These are phyloP conservation scores for Lachnellula willkommii DNA, from an alignment of 2,329 filamentous ascomycete genomes.

Conservation along the genomic window DNA sequence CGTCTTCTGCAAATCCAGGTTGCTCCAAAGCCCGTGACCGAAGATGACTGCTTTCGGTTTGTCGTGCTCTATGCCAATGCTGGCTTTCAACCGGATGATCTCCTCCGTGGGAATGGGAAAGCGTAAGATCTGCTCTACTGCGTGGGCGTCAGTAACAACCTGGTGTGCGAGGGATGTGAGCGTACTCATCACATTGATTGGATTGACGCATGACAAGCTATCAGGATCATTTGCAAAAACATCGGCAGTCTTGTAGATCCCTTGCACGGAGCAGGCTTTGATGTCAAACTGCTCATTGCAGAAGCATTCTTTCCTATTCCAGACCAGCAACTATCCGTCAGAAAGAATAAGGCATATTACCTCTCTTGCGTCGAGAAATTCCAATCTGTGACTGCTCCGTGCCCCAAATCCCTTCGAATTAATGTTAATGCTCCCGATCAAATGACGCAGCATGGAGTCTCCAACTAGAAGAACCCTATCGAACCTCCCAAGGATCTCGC, in stretches of 20 bases:
- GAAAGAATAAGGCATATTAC: slow-evolving; percentile 5
- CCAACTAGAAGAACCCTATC: slow-evolving; percentile 43
- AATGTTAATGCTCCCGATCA: slow-evolving; percentile 43
- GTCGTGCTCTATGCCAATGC: slow-evolving; percentile 27
- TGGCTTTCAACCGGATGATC: slow-evolving; percentile 33
- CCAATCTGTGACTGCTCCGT: slow-evolving; percentile 45
- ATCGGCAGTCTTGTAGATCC: slow-evolving; percentile 43
- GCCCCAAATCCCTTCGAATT: slow-evolving; percentile 41
- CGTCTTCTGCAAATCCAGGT: slow-evolving; percentile 39
- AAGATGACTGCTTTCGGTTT: slow-evolving; percentile 39
- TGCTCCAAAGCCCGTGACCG: slow-evolving; percentile 44
- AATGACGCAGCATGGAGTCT: slow-evolving; percentile 45
- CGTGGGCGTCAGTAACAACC: slow-evolving; percentile 22
- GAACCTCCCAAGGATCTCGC: slow-evolving; percentile 41
- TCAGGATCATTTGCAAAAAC: slow-evolving; percentile 38
- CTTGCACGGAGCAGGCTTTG: slow-evolving; percentile 44
- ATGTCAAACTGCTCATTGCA: slow-evolving; percentile 46
- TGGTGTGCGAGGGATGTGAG: background rate
- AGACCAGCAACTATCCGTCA: background rate
- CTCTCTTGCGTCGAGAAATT: slow-evolving; percentile 41
- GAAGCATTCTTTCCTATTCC: slow-evolving; percentile 38
- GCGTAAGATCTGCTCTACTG: slow-evolving; percentile 39
- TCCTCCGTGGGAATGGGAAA: slow-evolving; percentile 40
- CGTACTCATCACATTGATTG: slow-evolving; percentile 33
- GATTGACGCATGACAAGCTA: slow-evolving; percentile 37